Evolutionary conservation across 2,329 filamentous ascomycete genomes (phyloP), one percentile per base, ranked within the genome.

Genomic region (Penicillium sp.): DNA sequence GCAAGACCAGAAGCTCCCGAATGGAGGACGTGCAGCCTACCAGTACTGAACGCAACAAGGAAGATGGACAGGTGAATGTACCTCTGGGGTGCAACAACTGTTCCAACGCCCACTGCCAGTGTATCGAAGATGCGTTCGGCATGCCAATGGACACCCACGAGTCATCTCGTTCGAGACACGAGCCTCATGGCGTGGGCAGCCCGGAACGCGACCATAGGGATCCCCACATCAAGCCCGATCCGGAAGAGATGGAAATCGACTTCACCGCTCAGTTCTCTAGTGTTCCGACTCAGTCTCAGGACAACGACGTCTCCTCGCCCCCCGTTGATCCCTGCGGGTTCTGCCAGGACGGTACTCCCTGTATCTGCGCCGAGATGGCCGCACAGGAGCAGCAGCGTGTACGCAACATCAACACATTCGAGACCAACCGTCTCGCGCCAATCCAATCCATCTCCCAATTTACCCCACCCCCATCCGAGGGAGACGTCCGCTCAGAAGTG

Each of bases 301-400:
- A 55, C 46, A 42, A 59, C 59, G 38, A 66, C 61, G 59, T 72
- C 68, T 59, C 74, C 66, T 63, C 73, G 59, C 44, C 70, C 21
- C 67, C 72, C n/a, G 76, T 84, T 58, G 89, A 93, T 64, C 82
- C 84, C 21, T 94, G 90, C 69, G 90, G 90, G 7, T 94, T 94
- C 75, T 94, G 90, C 73, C 84, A 87, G 58, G 88, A 92, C 56
- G 89, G 88, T 5, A 91, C 87, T 0, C 90, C 90, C 64, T 94
- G 90, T 67, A 85, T 91, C 61, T 94, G 90, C 71, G 89, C 89
- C 25, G 89, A 92, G 61, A 78, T 81, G 73, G 75, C 76, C 3
- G 75, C 75, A 8, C 77, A 78, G 55, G 70, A 71, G 60, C 70
- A 72, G 60, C 66, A 66, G 57, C 70, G 59, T 55, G 67, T 57